phyloP scores from a whole-genome alignment of 345 rosid species.

The Eucalyptus sp. region DNA sequence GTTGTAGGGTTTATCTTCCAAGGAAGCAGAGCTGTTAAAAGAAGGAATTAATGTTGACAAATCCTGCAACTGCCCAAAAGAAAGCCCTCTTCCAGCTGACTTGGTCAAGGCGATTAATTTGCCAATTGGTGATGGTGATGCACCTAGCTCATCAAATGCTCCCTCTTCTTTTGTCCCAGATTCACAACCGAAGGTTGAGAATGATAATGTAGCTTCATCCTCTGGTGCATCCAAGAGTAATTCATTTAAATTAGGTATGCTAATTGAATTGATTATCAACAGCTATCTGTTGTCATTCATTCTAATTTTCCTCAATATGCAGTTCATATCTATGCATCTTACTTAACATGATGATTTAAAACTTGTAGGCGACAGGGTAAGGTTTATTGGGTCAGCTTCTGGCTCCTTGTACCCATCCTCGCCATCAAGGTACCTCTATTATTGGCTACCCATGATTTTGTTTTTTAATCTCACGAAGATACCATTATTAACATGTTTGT shows the following conservation, averaged over 20 bases:
- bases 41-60: slow-evolving; percentile 53
- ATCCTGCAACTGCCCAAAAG: slow-evolving; percentile 34
- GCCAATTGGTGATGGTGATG: slow-evolving; percentile 40
- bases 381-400: slow-evolving; percentile 30
- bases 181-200: slow-evolving; percentile 49
- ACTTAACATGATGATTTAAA: slow-evolving; percentile 2
- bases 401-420: slow-evolving; percentile 38
- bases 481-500: not conserved
- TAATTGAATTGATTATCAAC: not conserved
- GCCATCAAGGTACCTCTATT: slow-evolving; percentile 34
- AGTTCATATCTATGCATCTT: slow-evolving; percentile 1
- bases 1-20: slow-evolving; percentile 61
- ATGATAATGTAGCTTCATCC: slow-evolving; percentile 32
- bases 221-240: slow-evolving; percentile 35
- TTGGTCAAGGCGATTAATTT: slow-evolving; percentile 25
- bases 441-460: not conserved
- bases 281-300: not conserved
- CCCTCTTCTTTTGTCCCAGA: slow-evolving; percentile 38
- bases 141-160: slow-evolving; percentile 35
- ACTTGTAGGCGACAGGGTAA: slow-evolving; percentile 71
- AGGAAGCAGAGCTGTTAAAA: slow-evolving; percentile 66
- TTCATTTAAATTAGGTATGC: slow-evolving; percentile 58
- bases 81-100: slow-evolving; percentile 27
- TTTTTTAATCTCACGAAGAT: not conserved
- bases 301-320: not conserved